Percentiles rank a stretch among this genome's conserved stretches.
Evolutionary conservation across 495 filamentous ascomycete species (phyloP).

Genomic region (Sphaerosporella brunnea): DNA sequence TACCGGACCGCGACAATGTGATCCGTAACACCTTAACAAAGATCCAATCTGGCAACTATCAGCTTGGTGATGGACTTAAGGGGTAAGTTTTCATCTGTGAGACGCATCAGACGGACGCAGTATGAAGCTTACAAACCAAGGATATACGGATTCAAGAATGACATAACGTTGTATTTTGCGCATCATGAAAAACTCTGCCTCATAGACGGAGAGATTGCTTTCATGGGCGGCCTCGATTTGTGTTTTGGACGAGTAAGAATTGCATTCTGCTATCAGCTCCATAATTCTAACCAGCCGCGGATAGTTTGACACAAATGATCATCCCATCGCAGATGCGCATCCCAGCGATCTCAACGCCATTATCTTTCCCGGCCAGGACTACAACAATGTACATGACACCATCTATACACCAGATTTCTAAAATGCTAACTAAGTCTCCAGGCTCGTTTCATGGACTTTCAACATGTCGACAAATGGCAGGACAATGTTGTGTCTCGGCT

Average conservation of each 20-base stretch:
- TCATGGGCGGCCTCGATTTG: conserved; percentile 73
- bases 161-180: conserved; percentile 79
- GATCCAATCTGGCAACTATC: conserved; percentile 31
- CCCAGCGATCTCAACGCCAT: conserved; percentile 54
- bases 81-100: too few species aligned
- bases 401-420: neutral
- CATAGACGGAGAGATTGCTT: conserved; percentile 53
- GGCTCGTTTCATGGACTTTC: conserved; percentile 59
- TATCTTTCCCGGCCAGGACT: conserved; percentile 84
- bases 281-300: neutral
- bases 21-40: conserved; percentile 28
- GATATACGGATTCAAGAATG: conserved; percentile 65
- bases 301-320: conserved; percentile 43
- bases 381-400: conserved; percentile 48
- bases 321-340: conserved; percentile 74
- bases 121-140: conserved; percentile 5
- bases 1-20: conserved; percentile 46
- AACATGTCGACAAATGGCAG: conserved; percentile 65
- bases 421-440: too few species aligned
- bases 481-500: conserved; percentile 74
- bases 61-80: conserved; percentile 27
- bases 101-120: too few species aligned
- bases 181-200: conserved; percentile 90
- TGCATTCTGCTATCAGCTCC: neutral
- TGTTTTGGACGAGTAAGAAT: conserved; percentile 37